Percentiles rank a stretch among this genome's conserved stretches.
Conservation (phyloP, 164 flowering plant genomes). For the Nymphaea thermarum region DNA sequence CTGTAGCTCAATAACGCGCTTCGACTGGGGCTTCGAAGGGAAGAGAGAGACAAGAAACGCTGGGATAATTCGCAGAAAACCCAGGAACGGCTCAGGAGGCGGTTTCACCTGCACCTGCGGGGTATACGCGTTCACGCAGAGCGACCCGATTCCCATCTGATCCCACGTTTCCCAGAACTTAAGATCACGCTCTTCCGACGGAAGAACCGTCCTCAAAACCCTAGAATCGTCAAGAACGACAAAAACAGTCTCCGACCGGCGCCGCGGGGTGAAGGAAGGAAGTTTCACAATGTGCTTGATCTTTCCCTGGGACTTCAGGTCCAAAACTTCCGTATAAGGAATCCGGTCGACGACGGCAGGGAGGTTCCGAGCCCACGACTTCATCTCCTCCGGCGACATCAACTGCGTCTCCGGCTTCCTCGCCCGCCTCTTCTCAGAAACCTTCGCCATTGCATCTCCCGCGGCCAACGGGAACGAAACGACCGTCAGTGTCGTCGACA, state of each 20-base stretch:
- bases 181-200: slow-evolving; percentile 40
- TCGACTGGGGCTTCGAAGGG: slow-evolving; percentile 52
- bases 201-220: slow-evolving; percentile 67
- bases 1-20: slow-evolving; percentile 54
- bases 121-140: slow-evolving; percentile 70
- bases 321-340: slow-evolving; percentile 51
- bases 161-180: slow-evolving; percentile 80
- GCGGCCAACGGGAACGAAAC: slow-evolving; percentile 46
- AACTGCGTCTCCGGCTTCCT: slow-evolving; percentile 9
- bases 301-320: slow-evolving; percentile 41
- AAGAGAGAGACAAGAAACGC: slow-evolving; percentile 16
- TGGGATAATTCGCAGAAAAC: slow-evolving; percentile 38
- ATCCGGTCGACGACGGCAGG: slow-evolving; percentile 48
- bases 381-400: slow-evolving; percentile 57
- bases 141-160: slow-evolving; percentile 31
- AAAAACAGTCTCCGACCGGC: slow-evolving; percentile 41
- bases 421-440: slow-evolving; percentile 23
- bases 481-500: slow-evolving; percentile 56
- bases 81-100: slow-evolving; percentile 53
- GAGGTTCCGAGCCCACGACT: slow-evolving; percentile 48
- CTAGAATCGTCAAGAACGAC: slow-evolving; percentile 72
- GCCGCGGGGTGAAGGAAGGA: slow-evolving; percentile 22
- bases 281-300: slow-evolving; percentile 75
- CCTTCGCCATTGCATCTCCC: slow-evolving; percentile 32
- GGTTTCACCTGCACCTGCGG: slow-evolving; percentile 72